phyloP scores from a whole-genome alignment of 495 filamentous ascomycete species.

The Penicillium cinerascens region DNA sequence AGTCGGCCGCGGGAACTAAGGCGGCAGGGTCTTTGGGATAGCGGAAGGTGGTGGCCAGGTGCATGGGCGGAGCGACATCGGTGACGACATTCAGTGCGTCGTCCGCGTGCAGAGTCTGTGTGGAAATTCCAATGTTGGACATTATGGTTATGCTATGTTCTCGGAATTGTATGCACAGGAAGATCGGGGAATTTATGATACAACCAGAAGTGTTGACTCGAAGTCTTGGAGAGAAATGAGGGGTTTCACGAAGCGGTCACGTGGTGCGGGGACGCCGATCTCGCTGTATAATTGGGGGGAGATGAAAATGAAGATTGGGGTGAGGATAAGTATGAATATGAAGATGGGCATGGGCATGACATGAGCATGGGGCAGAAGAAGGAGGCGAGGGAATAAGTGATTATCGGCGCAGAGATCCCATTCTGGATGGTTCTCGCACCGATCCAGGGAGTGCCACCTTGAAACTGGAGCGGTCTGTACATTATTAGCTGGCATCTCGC shows the following conservation, averaged over 20 bases:
- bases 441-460: conserved; percentile 44
- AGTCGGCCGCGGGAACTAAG: conserved; percentile 47
- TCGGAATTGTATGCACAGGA: conserved; percentile 28
- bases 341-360: neutral
- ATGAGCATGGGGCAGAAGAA: neutral
- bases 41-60: conserved; percentile 84
- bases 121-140: conserved; percentile 47
- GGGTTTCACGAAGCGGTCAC: conserved; percentile 24
- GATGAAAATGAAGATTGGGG: neutral
- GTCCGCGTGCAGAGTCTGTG: conserved; percentile 82
- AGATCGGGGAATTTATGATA: conserved; percentile 18
- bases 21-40: conserved; percentile 67
- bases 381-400: neutral
- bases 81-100: conserved; percentile 66
- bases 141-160: conserved; percentile 30
- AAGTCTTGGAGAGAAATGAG: neutral
- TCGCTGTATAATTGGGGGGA: neutral
- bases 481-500: conserved; percentile 4
- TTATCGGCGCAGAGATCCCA: conserved; percentile 49
- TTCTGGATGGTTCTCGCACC: conserved; percentile 45
- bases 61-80: conserved; percentile 81
- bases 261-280: conserved; percentile 14
- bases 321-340: too few relatives aligned
- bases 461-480: conserved; percentile 46
- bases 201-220: conserved; percentile 7